Percentiles rank a stretch among this genome's conserved stretches.
These are phyloP conservation scores for Ophiostoma australiae DNA, from an alignment of 2,329 filamentous ascomycete genomes.

Conservation along the genomic window DNA sequence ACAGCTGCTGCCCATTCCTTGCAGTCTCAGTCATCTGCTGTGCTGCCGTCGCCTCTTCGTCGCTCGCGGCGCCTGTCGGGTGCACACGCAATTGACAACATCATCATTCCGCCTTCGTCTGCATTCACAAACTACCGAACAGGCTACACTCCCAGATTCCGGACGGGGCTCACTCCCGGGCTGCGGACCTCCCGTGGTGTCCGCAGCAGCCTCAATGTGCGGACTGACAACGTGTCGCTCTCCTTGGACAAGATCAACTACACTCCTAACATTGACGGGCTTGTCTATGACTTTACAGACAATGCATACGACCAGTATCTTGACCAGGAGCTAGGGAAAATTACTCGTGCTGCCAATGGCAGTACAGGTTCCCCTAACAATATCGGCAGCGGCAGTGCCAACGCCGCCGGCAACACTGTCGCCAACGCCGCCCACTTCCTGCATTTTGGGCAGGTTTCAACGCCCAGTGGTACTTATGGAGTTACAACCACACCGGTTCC, in stretches of 20 bases:
- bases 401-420: neutral
- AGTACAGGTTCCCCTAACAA: neutral
- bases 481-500: constrained; percentile 10
- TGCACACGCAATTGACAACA: neutral
- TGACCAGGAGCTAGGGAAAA: neutral
- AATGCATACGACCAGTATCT: neutral
- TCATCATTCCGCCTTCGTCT: neutral
- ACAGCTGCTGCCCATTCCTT: neutral
- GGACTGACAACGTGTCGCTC: constrained; percentile 1
- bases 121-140: neutral
- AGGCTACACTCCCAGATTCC: neutral
- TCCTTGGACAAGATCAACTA: neutral
- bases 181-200: neutral
- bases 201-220: neutral
- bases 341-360: neutral
- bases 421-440: neutral
- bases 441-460: constrained; percentile 1
- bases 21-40: neutral
- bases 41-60: constrained; percentile 1
- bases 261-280: neutral
- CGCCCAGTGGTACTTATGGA: neutral
- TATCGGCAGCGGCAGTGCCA: neutral
- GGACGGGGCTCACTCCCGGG: neutral
- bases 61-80: constrained; percentile 17
- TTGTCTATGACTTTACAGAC: neutral